Conservation (phyloP, 495 filamentous ascomycete genomes). For the Penicillium bovifimosum region DNA sequence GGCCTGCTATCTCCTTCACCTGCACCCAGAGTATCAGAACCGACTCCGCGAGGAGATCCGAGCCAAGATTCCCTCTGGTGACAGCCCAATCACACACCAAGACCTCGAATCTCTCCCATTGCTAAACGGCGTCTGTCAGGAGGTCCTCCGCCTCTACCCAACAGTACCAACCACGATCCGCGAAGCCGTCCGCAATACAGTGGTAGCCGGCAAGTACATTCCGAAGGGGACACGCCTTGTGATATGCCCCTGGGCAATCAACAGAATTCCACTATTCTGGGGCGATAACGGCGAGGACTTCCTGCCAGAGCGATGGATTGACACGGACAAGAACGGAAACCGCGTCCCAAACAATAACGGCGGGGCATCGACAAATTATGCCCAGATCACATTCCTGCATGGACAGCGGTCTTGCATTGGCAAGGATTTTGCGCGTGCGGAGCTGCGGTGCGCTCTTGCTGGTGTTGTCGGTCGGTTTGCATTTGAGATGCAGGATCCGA, state of each 20-base stretch:
- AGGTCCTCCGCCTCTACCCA: slow-evolving; percentile 46
- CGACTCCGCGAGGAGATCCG: slow-evolving; percentile 46
- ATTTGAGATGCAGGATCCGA: slow-evolving; percentile 55
- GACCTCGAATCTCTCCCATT: slow-evolving; percentile 47
- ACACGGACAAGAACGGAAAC: slow-evolving; percentile 30
- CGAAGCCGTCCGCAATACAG: slow-evolving; percentile 41
- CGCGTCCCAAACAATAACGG: slow-evolving; percentile 29
- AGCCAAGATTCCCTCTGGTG: slow-evolving; percentile 30
- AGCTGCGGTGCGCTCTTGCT: slow-evolving; percentile 34
- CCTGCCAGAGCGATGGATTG: slow-evolving; percentile 46
- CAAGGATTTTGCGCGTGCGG: slow-evolving; percentile 44
- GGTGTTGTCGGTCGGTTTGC: slow-evolving; percentile 33
- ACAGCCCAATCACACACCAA: slow-evolving; percentile 23
- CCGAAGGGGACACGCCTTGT: slow-evolving; percentile 42
- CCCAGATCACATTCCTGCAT: slow-evolving; percentile 45
- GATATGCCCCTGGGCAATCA: slow-evolving; percentile 41
- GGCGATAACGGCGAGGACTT: slow-evolving; percentile 38
- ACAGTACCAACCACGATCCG: slow-evolving; percentile 49
- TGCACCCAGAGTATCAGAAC: slow-evolving; percentile 41
- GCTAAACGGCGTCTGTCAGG: slow-evolving; percentile 49
- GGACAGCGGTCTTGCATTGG: slow-evolving; percentile 47
- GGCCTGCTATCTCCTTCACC: slow-evolving; percentile 46
- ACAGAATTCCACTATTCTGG: slow-evolving; percentile 38
- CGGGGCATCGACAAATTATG: slow-evolving; percentile 41
- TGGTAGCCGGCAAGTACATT: slow-evolving; percentile 38